phyloP scores from a whole-genome alignment of 2,329 filamentous ascomycete genomes.

The Blumeria graminis region DNA sequence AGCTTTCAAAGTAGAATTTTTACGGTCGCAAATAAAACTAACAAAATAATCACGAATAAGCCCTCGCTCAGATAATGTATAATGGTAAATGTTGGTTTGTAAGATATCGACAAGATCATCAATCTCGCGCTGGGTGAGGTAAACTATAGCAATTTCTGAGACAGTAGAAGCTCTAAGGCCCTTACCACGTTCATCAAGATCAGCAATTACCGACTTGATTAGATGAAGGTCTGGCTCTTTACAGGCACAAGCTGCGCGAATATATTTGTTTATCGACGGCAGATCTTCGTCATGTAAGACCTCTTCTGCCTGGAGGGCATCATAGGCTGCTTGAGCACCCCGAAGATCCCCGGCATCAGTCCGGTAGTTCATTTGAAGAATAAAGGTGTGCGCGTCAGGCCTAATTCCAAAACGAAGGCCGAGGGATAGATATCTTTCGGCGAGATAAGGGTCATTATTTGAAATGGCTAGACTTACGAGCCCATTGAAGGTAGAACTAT shows the following conservation, averaged over 20 bases:
- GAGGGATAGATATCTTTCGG: slow-evolving; percentile 47
- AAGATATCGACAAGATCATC: slow-evolving; percentile 64
- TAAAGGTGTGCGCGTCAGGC: slow-evolving; percentile 44
- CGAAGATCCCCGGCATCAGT: slow-evolving; percentile 49
- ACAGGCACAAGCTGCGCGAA: slow-evolving; percentile 40
- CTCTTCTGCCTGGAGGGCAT: slow-evolving; percentile 31
- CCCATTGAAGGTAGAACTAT: slow-evolving; percentile 50
- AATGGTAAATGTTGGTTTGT: slow-evolving; percentile 47
- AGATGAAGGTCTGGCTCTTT: slow-evolving; percentile 39
- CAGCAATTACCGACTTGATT: slow-evolving; percentile 48
- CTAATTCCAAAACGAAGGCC: slow-evolving; percentile 38
- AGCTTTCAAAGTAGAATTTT: slow-evolving; percentile 35
- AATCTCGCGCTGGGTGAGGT: slow-evolving; percentile 52
- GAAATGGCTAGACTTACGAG: slow-evolving; percentile 50
- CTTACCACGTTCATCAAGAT: slow-evolving; percentile 44
- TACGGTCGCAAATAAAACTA: slow-evolving; percentile 38
- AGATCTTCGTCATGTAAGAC: slow-evolving; percentile 32
- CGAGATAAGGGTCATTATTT: slow-evolving; percentile 44
- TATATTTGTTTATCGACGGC: slow-evolving; percentile 42
- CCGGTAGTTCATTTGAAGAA: slow-evolving; percentile 53
- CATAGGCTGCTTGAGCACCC: slow-evolving; percentile 42
- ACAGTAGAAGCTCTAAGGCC: slow-evolving; percentile 53
- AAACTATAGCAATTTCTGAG: slow-evolving; percentile 44
- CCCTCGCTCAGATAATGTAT: slow-evolving; percentile 43
- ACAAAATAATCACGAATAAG: slow-evolving; percentile 42